phyloP scores from a whole-genome alignment of 306 rosid species.

The Rosa lucieae region DNA sequence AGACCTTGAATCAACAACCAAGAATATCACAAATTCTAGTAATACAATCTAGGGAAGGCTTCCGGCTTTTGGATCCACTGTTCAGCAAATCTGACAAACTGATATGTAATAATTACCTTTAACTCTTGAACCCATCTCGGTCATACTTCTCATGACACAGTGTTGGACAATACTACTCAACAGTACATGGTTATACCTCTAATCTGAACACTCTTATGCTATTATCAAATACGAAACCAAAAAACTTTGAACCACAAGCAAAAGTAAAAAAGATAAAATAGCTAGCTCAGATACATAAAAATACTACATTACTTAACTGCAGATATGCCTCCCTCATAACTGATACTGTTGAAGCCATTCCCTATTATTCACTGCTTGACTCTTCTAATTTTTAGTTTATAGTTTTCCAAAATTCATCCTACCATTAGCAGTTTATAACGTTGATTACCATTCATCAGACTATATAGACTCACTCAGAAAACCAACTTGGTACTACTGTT shows the following conservation, averaged over 20 bases:
- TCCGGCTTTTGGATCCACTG: background rate
- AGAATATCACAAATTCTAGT: constrained; percentile 28
- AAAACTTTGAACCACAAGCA: background rate
- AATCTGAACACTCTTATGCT: background rate
- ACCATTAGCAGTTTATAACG: background rate
- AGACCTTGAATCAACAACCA: constrained; percentile 34
- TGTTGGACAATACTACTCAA: constrained; percentile 16
- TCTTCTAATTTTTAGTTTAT: background rate
- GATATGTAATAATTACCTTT: constrained; percentile 10
- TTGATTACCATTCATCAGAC: constrained; percentile 22
- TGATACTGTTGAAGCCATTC: too few species aligned
- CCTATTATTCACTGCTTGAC: background rate
- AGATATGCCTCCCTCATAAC: background rate
- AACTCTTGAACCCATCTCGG: background rate
- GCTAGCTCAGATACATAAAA: background rate
- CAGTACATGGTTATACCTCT: background rate
- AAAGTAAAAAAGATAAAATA: background rate
- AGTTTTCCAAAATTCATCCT: background rate
- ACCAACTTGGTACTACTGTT: constrained; percentile 34
- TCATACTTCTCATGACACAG: constrained; percentile 6
- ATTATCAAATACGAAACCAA: background rate
- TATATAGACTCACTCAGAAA: constrained; percentile 13
- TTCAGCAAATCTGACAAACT: background rate
- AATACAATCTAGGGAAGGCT: constrained; percentile 34
- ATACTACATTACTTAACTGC: background rate